These are phyloP conservation scores for Nakazawaea holstii DNA, from an alignment of 805 yeast species.

Conservation along the genomic window DNA sequence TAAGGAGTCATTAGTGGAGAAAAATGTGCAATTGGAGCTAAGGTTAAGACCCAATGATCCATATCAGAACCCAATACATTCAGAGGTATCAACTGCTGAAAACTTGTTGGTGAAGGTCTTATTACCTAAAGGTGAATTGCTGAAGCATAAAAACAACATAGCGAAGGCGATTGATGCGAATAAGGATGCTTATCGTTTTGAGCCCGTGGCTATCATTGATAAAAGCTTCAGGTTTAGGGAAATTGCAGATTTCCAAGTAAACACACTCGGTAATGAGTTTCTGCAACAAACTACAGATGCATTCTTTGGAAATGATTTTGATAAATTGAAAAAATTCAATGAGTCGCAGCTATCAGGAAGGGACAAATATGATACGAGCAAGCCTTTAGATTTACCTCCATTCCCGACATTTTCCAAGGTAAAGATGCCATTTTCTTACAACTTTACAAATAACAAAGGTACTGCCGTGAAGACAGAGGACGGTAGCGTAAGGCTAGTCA, in stretches of 20 bases:
- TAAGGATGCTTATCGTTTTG: constrained; percentile 33
- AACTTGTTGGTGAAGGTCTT: constrained; percentile 54
- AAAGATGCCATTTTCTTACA: constrained; percentile 71
- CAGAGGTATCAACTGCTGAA: constrained; percentile 46
- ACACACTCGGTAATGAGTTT: constrained; percentile 45
- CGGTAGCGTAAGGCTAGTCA: constrained; percentile 46
- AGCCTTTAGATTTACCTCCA: constrained; percentile 65
- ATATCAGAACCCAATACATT: constrained; percentile 56
- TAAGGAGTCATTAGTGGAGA: constrained; percentile 34
- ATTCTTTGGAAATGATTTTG: constrained; percentile 16
- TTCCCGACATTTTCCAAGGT: constrained; percentile 80
- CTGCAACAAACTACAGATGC: constrained; percentile 23
- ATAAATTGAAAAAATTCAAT: constrained; percentile 22
- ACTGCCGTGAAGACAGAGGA: constrained; percentile 46
- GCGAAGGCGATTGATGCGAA: constrained; percentile 36
- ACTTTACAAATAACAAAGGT: constrained; percentile 66
- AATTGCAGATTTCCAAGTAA: constrained; percentile 81
- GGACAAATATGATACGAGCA: constrained; percentile 19
- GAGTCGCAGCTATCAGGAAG: constrained; percentile 25
- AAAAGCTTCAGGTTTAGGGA: constrained; percentile 74
- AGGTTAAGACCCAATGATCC: constrained; percentile 27
- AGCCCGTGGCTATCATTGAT: constrained; percentile 64
- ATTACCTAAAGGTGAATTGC: constrained; percentile 50
- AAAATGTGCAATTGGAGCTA: constrained; percentile 21
- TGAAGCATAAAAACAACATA: constrained; percentile 34